phyloP scores from a whole-genome alignment of 2,329 filamentous ascomycete species.

The Neofusicoccum ribis region DNA sequence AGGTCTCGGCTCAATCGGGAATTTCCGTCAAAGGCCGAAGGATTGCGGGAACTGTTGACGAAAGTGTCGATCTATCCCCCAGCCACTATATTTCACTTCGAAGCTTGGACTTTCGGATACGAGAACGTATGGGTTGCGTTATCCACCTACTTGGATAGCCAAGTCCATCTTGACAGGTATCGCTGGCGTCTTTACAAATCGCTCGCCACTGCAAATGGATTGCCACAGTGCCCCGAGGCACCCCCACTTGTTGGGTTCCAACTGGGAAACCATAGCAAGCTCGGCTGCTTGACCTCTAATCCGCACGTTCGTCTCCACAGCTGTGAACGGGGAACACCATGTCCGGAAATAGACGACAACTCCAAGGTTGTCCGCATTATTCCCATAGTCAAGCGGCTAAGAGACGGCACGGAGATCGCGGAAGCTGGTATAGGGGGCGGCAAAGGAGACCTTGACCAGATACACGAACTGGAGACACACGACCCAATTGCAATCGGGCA shows the following conservation, averaged over 20 bases:
- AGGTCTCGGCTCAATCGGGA: constrained; percentile 50
- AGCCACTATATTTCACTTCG: constrained; percentile 78
- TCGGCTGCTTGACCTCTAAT: constrained; percentile 71
- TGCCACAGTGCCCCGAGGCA: constrained; percentile 58
- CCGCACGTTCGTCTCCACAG: constrained; percentile 72
- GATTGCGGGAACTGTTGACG: constrained; percentile 69
- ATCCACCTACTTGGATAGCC: constrained; percentile 65
- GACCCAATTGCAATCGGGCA: constrained; percentile 51
- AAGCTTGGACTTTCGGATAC: constrained; percentile 90
- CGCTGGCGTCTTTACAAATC: constrained; percentile 72
- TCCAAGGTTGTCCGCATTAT: constrained; percentile 69
- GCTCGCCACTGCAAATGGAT: constrained; percentile 41
- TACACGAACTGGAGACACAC: constrained; percentile 62
- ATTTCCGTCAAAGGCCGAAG: constrained; percentile 70
- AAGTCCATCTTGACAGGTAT: constrained; percentile 83
- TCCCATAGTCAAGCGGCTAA: constrained; percentile 69
- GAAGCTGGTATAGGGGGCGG: constrained; percentile 81
- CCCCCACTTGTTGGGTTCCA: constrained; percentile 70
- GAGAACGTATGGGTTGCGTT: constrained; percentile 89
- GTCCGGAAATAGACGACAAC: constrained; percentile 49
- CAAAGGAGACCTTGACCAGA: constrained; percentile 69
- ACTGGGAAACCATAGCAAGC: constrained; percentile 68
- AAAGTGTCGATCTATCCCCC: constrained; percentile 68
- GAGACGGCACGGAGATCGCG: constrained; percentile 62
- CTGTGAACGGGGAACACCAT: constrained; percentile 73